Percentiles rank a stretch among this genome's conserved stretches.
phyloP scores from a whole-genome alignment of 176 grass and related monocot species.

The Cocos nucifera region DNA sequence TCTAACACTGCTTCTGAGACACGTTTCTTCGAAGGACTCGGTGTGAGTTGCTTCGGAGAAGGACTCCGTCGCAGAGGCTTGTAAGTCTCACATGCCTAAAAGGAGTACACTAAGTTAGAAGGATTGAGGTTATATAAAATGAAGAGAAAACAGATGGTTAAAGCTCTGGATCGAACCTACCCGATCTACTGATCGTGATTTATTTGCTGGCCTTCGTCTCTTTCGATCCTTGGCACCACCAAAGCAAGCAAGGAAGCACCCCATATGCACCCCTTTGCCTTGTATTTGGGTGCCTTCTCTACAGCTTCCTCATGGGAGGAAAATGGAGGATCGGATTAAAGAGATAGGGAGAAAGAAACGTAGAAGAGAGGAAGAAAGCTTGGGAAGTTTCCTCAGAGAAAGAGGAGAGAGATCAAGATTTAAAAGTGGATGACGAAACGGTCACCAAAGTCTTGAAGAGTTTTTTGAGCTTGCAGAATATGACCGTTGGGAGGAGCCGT shows the following conservation, averaged over 20 bases:
- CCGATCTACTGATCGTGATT: slow-evolving; percentile 26
- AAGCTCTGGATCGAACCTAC: slow-evolving; percentile 18
- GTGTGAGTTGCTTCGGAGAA: slow-evolving; percentile 25
- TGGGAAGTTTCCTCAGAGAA: slow-evolving; percentile 9
- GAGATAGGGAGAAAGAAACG: too few species aligned
- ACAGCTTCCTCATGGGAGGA: slow-evolving; percentile 18
- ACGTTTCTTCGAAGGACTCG: slow-evolving; percentile 25
- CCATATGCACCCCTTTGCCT: slow-evolving; percentile 35
- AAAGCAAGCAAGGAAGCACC: slow-evolving; percentile 98
- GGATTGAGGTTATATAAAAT: background rate
- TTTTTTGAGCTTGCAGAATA: slow-evolving; percentile 20
- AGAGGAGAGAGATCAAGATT: slow-evolving; percentile 2
- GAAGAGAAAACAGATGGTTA: background rate
- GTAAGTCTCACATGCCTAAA: slow-evolving; percentile 10
- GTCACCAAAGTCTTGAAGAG: slow-evolving; percentile 22
- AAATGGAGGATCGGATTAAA: too few species aligned
- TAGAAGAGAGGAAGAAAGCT: too few species aligned
- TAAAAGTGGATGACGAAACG: slow-evolving; percentile 21
- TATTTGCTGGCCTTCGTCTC: slow-evolving; percentile 45
- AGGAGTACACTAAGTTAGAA: background rate
- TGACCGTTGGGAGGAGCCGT: slow-evolving; percentile 29
- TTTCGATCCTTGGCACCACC: slow-evolving; percentile 59
- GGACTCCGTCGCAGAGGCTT: slow-evolving; percentile 2
- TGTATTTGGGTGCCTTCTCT: background rate
- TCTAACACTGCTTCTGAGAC: slow-evolving; percentile 28